phyloP scores from a whole-genome alignment of 2,329 filamentous ascomycete species.

The Pseudogymnoascus verrucosus region DNA sequence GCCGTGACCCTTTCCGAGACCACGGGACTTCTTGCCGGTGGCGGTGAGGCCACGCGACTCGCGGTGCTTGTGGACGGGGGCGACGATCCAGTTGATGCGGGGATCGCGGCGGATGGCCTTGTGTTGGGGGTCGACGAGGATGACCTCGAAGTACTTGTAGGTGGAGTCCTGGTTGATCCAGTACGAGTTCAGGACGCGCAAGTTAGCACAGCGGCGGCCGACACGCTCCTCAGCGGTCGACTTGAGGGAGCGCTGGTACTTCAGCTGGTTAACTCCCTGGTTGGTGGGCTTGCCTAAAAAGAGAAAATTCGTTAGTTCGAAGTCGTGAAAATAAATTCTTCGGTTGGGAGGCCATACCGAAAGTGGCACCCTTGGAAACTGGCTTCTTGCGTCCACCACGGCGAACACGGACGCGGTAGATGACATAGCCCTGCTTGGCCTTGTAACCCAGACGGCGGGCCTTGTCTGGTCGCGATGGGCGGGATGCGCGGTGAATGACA shows the following conservation, averaged over 20 bases:
- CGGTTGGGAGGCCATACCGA: conserved; percentile 57
- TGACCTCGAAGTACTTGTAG: conserved; percentile 99
- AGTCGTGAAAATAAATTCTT: not conserved
- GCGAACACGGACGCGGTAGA: conserved; percentile 98
- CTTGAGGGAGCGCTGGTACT: conserved; percentile 99
- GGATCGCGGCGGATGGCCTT: conserved; percentile 98
- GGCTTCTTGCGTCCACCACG: conserved; percentile 98
- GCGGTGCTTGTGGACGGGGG: conserved; percentile 99
- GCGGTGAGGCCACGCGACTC: conserved; percentile 94
- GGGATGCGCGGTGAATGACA: conserved; percentile 98
- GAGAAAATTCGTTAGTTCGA: conserved; percentile 18
- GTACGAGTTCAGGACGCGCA: conserved; percentile 99
- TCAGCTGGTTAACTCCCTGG: conserved; percentile 99
- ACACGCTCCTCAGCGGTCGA: conserved; percentile 99
- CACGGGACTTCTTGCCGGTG: conserved; percentile 98
- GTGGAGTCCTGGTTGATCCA: conserved; percentile 99
- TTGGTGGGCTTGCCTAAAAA: conserved; percentile 95
- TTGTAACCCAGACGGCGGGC: conserved; percentile 99
- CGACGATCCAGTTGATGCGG: conserved; percentile 99
- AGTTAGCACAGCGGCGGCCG: conserved; percentile 95
- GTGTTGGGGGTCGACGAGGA: conserved; percentile 99
- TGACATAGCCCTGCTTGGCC: conserved; percentile 99
- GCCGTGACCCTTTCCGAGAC: conserved; percentile 97
- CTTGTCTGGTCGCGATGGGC: conserved; percentile 98
- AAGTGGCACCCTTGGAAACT: conserved; percentile 95